Evolutionary conservation across 495 filamentous ascomycete species (phyloP), one percentile per base, ranked within the genome.

Genomic region (Mycothermus thermophilus): DNA sequence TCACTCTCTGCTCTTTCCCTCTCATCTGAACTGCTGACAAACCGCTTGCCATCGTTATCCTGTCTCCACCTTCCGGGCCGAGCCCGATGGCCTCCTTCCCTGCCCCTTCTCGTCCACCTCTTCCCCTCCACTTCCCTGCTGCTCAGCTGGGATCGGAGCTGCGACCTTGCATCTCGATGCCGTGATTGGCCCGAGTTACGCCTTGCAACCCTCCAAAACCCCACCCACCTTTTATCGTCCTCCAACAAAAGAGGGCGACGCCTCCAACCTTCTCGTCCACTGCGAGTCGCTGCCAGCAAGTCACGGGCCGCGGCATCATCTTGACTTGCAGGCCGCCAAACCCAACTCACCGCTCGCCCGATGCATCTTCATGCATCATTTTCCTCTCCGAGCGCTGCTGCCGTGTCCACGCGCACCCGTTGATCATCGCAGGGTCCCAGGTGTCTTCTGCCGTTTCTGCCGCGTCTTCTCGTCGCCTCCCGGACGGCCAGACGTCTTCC

Each of bases 91-190:
- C 24, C 35, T 14, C 2, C 14, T 30, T 40, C 37, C n/a, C n/a
- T n/a, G n/a, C n/a, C n/a, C n/a, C n/a, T n/a, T n/a, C n/a, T n/a
- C n/a, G n/a, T n/a, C n/a, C n/a, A n/a, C n/a, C n/a, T n/a, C n/a
- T n/a, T n/a, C n/a, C n/a, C n/a, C n/a, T n/a, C n/a, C n/a, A n/a
- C n/a, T n/a, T n/a, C n/a, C n/a, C n/a, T n/a, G n/a, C n/a, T n/a
- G n/a, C n/a, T n/a, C n/a, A 40, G 37, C 37, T 40, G 37, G 13
- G 31, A 34, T 34, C 25, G 10, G 5, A 27, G 12, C 30, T 33
- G 30, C 5, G 17, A 19, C 30, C 20, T 10, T n/a, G 5, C 15
- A 15, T 19, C 5, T 3, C 7, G 2, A 17, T 4, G 6, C 9
- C 3, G 6, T 34, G 37, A 40, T 40, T 40, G 37, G 37, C n/a